Conservation (phyloP, 1,139 yeast genomes). For the Suhomyces atakaporum region DNA sequence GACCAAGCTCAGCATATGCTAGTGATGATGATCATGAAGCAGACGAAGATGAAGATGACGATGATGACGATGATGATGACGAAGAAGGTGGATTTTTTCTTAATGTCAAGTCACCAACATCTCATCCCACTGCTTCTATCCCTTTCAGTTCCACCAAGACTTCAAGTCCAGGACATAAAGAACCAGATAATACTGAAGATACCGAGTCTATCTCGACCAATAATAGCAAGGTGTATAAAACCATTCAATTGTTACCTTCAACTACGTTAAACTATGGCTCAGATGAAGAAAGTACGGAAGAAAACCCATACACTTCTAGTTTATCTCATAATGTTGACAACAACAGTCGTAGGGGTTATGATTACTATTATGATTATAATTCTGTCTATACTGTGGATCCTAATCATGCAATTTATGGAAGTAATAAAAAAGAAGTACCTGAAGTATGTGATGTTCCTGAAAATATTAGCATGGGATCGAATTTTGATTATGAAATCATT, state of each 20-base stretch:
- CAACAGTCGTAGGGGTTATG: slow-evolving; percentile 66
- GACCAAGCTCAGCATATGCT: slow-evolving; percentile 1
- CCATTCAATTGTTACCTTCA: slow-evolving; percentile 77
- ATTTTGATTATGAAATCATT: slow-evolving; percentile 39
- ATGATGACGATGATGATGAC: slow-evolving; percentile 52
- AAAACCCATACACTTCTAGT: slow-evolving; percentile 57
- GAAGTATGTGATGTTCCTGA: slow-evolving; percentile 50
- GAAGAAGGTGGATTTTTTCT: slow-evolving; percentile 74
- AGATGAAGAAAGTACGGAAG: slow-evolving; percentile 64
- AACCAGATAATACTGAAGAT: slow-evolving; percentile 22
- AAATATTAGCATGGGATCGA: slow-evolving; percentile 44
- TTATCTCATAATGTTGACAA: slow-evolving; percentile 76
- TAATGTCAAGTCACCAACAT: slow-evolving; percentile 51
- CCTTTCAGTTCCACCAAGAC: slow-evolving; percentile 21
- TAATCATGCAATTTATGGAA: slow-evolving; percentile 45
- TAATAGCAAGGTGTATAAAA: slow-evolving; percentile 37
- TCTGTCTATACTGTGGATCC: slow-evolving; percentile 71
- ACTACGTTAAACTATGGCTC: slow-evolving; percentile 79
- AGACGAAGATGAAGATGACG: slow-evolving; percentile 33
- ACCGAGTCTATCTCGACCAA: slow-evolving; percentile 28
- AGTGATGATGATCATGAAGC: slow-evolving; percentile 25
- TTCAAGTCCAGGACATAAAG: slow-evolving; percentile 10
- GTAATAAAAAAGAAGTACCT: slow-evolving; percentile 27
- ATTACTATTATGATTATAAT: slow-evolving; percentile 84
- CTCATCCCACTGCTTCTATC: slow-evolving; percentile 17